These are phyloP conservation scores for Lentinus brumalis DNA, from an alignment of 768 basidiomycete species.

Conservation along the genomic window DNA sequence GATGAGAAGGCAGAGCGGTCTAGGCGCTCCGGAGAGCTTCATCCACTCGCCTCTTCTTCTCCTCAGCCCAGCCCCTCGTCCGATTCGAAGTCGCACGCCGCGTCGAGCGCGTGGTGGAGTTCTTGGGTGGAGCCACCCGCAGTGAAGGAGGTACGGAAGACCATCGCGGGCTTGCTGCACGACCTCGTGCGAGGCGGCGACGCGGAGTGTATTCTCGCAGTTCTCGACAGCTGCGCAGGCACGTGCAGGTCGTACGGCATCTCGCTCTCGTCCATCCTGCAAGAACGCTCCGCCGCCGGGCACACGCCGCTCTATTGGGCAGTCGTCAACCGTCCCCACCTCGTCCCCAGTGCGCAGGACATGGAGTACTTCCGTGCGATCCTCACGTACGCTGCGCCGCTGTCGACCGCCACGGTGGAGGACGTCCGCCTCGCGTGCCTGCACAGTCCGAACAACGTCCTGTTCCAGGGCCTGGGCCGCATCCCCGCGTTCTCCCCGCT, in stretches of 20 bases:
- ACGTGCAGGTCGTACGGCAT: slow-evolving; percentile 56
- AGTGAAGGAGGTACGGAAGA: slow-evolving; percentile 47
- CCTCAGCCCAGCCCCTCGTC: background rate
- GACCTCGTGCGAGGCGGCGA: slow-evolving; percentile 42
- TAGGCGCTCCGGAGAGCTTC: background rate
- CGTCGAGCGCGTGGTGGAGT: slow-evolving; percentile 49
- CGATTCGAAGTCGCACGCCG: background rate
- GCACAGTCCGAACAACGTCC: slow-evolving; percentile 56
- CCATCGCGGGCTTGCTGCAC: slow-evolving; percentile 54
- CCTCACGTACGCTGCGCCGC: slow-evolving; percentile 52
- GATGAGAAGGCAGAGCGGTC: background rate
- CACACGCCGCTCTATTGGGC: slow-evolving; percentile 77
- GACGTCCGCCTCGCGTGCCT: slow-evolving; percentile 73
- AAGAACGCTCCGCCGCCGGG: slow-evolving; percentile 62
- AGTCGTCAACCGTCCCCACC: slow-evolving; percentile 56
- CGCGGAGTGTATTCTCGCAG: slow-evolving; percentile 32
- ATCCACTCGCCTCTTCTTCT: background rate
- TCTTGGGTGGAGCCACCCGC: slow-evolving; percentile 14
- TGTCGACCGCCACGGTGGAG: slow-evolving; percentile 43
- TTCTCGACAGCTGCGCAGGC: slow-evolving; percentile 66
- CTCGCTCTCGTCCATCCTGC: slow-evolving; percentile 56
- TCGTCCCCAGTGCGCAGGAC: slow-evolving; percentile 9
- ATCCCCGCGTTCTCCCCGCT: slow-evolving; percentile 53
- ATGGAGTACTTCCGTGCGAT: slow-evolving; percentile 48
- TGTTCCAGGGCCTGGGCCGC: slow-evolving; percentile 62